Evolutionary conservation across 75 land plant species (phyloP), one percentile per base, ranked within the genome.

Genomic region (Azolla pinnata): DNA sequence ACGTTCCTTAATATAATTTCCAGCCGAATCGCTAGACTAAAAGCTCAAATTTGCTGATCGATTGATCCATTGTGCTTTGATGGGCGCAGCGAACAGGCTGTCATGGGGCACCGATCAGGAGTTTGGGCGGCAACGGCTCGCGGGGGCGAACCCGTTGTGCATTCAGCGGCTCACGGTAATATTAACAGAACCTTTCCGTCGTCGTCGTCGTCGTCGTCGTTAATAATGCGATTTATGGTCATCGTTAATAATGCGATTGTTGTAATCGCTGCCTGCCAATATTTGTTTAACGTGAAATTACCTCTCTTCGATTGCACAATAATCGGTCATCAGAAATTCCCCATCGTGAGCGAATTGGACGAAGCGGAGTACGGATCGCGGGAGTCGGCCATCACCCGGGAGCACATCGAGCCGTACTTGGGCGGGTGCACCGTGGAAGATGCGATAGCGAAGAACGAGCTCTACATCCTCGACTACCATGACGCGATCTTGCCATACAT

Each of bases 31-130:
- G 14, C 42, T 14, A 7, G 42, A 7, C 14, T 14, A 38, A 38
- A 14, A 38, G 7, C 42, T 7, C 42, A 7, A 7, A 38, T 14
- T 38, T 38, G 14, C 42, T 14, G 42, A 14, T 7, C 42, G 10
- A 7, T 7, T 38, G 42, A 38, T 38, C 42, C 42, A 7, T 14
- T 38, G 7, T 14, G 10, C 42, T 38, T 38, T 14, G 42, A 38
- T 38, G 42, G 10, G 7, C 14, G 70, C 74, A 72, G 75, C 23
- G 31, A 49, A 66, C 28, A 50, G 52, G 57, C 28, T 7, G 10
- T 7, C 73, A 18, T 80, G 83, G 83, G 49, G 29, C 18, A 47
- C 62, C 10, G 81, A 80, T 52, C 57, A 56, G 33, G 83, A 80
- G 57, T 80, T 72, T 54, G 76, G 64, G 0, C 33, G 83, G 20